Base-by-base conservation (phyloP, 305 asterid genomes). In the Ajuga reptans region DNA sequence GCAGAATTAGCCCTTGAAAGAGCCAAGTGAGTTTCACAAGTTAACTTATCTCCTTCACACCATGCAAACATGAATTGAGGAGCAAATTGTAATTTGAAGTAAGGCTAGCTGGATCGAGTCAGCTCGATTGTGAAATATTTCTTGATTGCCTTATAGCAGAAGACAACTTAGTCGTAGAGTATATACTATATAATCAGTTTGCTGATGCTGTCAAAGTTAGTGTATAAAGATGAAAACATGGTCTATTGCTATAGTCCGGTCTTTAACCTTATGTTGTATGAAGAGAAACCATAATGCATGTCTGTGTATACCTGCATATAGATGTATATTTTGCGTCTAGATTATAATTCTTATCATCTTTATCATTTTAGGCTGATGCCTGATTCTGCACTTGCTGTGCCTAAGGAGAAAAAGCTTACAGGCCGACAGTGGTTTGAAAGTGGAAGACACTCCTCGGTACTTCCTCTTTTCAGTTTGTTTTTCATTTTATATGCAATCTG, bases 381-480 rank as follows among this genome's bases (percentile, higher is more conserved):
- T 31, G 97, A 94, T 79, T 83, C 96, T 11, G 96, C 92, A 52
- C 95, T 94, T 81, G 41, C 92, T 56, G 88, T 72, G 21, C 71
- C 96, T 6, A 94, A 94, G 88, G 99, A 91, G 75, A 94, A 91
- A 82, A 89, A 75, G 84, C 84, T 91, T 66, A 16, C 95, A 3
- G 99, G 99, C 76, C 82, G 97, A 64, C 97, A 85, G 78, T 94
- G 95, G 95, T 94, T 93, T 80, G 98, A 90, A 82, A 92, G 89
- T 79, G 98, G 90, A 85, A 83, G 95, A 71, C 87, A 86, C 71
- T 8, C 88, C 31, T 42, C 74, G 89, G 96, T 88, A 86, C 21
- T 18, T 73, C 12, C 14, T 77, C 72, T 60, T 79, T 61, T 66
- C 74, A 11, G 33, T 21, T 74, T 67, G 15, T 61, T 16, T 24